Evolutionary conservation across 2,329 filamentous ascomycete species (phyloP), one percentile per base, ranked within the genome.

Genomic region (Dactylonectria estremocensis): DNA sequence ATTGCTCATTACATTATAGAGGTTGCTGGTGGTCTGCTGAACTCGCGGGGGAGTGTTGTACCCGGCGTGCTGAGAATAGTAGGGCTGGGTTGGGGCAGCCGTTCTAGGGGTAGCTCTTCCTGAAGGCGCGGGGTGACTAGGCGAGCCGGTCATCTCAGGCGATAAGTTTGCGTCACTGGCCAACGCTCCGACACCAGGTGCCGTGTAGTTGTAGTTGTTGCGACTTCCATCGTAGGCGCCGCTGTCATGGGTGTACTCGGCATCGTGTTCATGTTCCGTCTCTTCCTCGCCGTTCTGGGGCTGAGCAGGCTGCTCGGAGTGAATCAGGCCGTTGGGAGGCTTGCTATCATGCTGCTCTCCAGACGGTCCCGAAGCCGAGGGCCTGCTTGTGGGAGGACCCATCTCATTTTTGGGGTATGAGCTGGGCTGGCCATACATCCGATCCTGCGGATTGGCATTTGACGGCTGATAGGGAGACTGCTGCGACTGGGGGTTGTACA

Each of bases 1-100:
- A 78, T 93, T 94, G 79, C 92, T 95, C 84, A 97, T 95, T 69
- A 97, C 92, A 80, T 91, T 97, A 86, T 97, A 97, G 57, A 97
- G 85, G 78, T 91, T 97, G 84, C 93, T 95, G 1, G 93, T 91
- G 3, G 92, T 88, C 67, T 90, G 86, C 64, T 87, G 84, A 9
- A 88, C 85, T 48, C 94, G 91, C 22, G 95, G 94, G 55, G 95
- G 92, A 1, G 94, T 95, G 78, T 86, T 92, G 82, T 97, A 97
- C 28, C 91, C 91, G 57, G 87, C 80, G 78, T 86, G 85, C 68
- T 88, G 88, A 6, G 88, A 80, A 82, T 97, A 98, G 80, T 95
- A 94, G 2, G 90, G 85, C 72, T 93, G 92, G 43, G 90, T 86
- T 1, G 92, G 88, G 10, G 90, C 87, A 5, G 94, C 89, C 1